Evolutionary conservation across 179 eudicot genomes (phyloP).

Genomic region (Silene vulgaris): DNA sequence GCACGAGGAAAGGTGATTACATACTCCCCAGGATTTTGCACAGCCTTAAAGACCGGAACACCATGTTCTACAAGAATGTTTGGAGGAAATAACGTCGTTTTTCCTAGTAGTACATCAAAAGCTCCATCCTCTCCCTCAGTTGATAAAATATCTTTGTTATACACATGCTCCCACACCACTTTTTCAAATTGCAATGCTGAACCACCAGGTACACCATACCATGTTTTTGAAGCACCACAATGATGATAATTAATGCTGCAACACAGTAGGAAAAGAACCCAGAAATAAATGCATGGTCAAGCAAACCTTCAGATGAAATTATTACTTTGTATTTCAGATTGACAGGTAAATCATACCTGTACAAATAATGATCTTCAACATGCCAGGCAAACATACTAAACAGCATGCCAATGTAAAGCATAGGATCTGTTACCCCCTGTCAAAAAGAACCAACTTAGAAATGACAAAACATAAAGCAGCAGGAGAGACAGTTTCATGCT

Average conservation of each 20-base stretch:
- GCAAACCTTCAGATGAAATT: not conserved
- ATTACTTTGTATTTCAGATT: constrained; percentile 10
- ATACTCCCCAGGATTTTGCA: constrained; percentile 93
- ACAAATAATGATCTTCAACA: constrained; percentile 96
- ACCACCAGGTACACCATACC: constrained; percentile 96
- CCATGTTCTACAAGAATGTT: constrained; percentile 65
- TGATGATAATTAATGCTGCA: constrained; percentile 95
- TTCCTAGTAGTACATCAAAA: constrained; percentile 82
- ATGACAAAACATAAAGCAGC: not conserved
- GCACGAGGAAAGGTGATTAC: constrained; percentile 92
- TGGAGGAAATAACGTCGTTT: constrained; percentile 94
- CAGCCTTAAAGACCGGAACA: constrained; percentile 95
- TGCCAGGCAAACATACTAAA: constrained; percentile 99
- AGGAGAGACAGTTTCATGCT: not conserved
- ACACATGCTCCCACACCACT: constrained; percentile 74
- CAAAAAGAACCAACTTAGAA: constrained; percentile 14
- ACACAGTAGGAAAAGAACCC: constrained; percentile 12
- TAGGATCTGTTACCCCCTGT: constrained; percentile 98
- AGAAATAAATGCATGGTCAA: constrained; percentile 13
- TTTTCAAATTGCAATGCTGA: constrained; percentile 88
- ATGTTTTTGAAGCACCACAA: constrained; percentile 96
- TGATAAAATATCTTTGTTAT: constrained; percentile 60
- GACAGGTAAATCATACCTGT: constrained; percentile 47
- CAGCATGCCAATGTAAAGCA: constrained; percentile 98
- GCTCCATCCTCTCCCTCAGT: constrained; percentile 91